These are phyloP conservation scores for Dioszegia aurantiaca DNA, from an alignment of 768 basidiomycete species.

Conservation along the genomic window DNA sequence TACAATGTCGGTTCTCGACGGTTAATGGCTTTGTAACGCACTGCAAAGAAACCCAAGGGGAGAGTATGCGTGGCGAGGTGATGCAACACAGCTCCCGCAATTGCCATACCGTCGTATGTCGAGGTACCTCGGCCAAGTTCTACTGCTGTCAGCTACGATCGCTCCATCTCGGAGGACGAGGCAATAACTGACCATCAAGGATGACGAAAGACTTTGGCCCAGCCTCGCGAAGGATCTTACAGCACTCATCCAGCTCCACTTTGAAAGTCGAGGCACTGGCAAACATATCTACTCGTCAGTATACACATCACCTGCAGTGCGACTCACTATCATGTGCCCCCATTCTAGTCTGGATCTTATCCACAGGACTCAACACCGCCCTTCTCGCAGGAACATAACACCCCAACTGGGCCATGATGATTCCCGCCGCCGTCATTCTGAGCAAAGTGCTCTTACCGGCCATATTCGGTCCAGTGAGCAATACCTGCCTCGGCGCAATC, in stretches of 20 bases:
- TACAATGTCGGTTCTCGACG: not conserved
- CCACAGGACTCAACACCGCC: conserved; percentile 87
- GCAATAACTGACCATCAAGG: conserved; percentile 70
- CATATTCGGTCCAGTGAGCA: conserved; percentile 72
- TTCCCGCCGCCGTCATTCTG: conserved; percentile 93
- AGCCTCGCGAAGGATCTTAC: conserved; percentile 87
- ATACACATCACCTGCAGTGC: not conserved
- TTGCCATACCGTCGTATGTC: conserved; percentile 98
- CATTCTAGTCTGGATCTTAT: conserved; percentile 91
- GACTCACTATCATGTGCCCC: conserved; percentile 85
- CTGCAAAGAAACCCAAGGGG: conserved; percentile 87
- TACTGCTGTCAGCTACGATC: conserved; percentile 48
- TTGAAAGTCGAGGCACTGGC: conserved; percentile 70
- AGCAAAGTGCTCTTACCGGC: conserved; percentile 74
- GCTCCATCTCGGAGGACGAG: not conserved
- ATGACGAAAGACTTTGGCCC: conserved; percentile 93
- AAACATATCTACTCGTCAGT: conserved; percentile 46
- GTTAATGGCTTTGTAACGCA: conserved; percentile 16
- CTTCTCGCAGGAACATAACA: conserved; percentile 86
- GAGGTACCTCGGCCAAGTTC: conserved; percentile 95
- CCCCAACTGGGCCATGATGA: conserved; percentile 88
- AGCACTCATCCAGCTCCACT: conserved; percentile 95
- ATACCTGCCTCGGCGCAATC: conserved; percentile 62
- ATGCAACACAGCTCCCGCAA: conserved; percentile 91
- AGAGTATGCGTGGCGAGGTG: conserved; percentile 89